phyloP scores from a whole-genome alignment of 2,329 filamentous ascomycete species.

The Penicillium sp. region DNA sequence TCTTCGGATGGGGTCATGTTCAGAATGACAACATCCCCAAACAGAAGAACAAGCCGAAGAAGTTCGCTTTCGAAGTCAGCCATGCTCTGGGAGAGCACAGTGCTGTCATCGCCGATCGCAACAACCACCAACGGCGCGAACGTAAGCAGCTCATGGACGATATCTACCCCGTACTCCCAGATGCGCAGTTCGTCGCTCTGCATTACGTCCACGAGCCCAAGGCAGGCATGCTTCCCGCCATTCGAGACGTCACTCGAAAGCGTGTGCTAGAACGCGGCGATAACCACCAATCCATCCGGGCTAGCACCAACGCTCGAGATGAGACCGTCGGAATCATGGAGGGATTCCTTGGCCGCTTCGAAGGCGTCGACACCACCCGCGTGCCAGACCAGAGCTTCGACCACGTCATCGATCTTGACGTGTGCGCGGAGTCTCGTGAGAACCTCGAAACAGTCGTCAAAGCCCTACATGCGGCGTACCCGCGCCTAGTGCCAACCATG shows the following conservation, averaged over 20 bases:
- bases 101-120: conserved; percentile 86
- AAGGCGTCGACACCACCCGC: conserved; percentile 65
- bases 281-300: conserved; percentile 97
- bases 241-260: conserved; percentile 70
- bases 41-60: conserved; percentile 68
- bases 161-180: conserved; percentile 58
- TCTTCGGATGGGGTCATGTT: conserved; percentile 89
- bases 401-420: conserved; percentile 78
- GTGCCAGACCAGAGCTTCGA: conserved; percentile 82
- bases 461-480: conserved; percentile 72
- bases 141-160: conserved; percentile 83
- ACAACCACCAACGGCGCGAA: conserved; percentile 88
- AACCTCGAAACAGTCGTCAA: conserved; percentile 80
- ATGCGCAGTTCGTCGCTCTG: conserved; percentile 74
- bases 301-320: conserved; percentile 63
- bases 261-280: conserved; percentile 84
- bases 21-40: conserved; percentile 96
- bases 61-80: conserved; percentile 71
- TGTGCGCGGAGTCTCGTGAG: conserved; percentile 69
- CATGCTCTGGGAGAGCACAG: conserved; percentile 61
- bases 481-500: conserved; percentile 64
- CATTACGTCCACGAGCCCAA: conserved; percentile 77
- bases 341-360: conserved; percentile 82
- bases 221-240: conserved; percentile 61
- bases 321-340: conserved; percentile 93